A percentile compares a stretch with the other conserved stretches of the same genome.
Conservation (phyloP, 83 land plant species). For the Larix sibirica region DNA sequence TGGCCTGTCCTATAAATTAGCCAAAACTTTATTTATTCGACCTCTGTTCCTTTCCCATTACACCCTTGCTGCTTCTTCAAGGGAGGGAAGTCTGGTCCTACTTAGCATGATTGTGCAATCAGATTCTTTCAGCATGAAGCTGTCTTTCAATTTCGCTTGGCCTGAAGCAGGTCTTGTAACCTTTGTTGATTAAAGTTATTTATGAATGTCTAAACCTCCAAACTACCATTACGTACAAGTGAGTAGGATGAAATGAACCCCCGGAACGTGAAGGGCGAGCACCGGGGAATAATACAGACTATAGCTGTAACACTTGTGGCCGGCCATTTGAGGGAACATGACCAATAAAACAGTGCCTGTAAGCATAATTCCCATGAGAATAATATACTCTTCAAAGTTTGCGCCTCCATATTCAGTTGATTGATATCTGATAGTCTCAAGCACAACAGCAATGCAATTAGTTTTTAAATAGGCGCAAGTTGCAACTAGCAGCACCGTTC, state of each 20-base stretch:
- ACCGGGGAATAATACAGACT: neutral
- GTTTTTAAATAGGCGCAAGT: neutral
- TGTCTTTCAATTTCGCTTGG: neutral
- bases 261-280: neutral
- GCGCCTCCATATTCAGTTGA: neutral
- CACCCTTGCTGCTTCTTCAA: neutral
- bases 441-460: too few species aligned
- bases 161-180: neutral
- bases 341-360: neutral
- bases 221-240: neutral
- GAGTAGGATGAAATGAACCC: neutral
- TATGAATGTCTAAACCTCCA: neutral
- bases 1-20: neutral
- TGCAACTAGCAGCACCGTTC: neutral
- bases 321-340: neutral
- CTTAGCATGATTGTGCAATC: neutral
- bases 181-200: too few species aligned
- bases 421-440: neutral
- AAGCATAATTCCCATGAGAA: neutral
- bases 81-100: neutral
- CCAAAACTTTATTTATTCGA: neutral
- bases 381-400: neutral
- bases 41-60: neutral
- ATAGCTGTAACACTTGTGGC: neutral
- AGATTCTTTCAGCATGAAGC: neutral